These are phyloP conservation scores for Ceratocystis papillata DNA, from an alignment of 2,329 filamentous ascomycete genomes.

Conservation along the genomic window DNA sequence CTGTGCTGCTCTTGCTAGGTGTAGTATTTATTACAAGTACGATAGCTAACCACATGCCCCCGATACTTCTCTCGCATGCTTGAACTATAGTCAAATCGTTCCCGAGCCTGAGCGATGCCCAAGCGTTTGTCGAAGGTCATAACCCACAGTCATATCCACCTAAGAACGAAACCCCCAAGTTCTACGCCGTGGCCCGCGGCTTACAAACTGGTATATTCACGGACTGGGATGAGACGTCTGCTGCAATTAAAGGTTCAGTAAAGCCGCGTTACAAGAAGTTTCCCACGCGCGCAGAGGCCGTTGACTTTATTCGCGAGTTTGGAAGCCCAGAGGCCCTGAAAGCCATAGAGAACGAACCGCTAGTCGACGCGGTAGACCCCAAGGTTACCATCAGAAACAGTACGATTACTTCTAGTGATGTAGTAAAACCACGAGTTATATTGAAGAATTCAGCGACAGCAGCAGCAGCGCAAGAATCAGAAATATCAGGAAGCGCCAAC, in stretches of 20 bases:
- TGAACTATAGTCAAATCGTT: slow-evolving; percentile 64
- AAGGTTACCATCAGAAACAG: slow-evolving; percentile 18
- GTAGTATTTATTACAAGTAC: too few species aligned
- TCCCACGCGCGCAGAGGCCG: slow-evolving; percentile 56
- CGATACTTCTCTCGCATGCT: neutral
- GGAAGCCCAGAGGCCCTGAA: slow-evolving; percentile 38
- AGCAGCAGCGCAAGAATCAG: too few species aligned
- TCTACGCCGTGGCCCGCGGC: slow-evolving; percentile 53
- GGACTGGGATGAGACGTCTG: slow-evolving; percentile 57
- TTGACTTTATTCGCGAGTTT: slow-evolving; percentile 56
- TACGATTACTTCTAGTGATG: slow-evolving; percentile 9
- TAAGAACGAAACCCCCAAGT: slow-evolving; percentile 37
- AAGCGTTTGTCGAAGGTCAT: slow-evolving; percentile 59
- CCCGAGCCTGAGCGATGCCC: slow-evolving; percentile 59
- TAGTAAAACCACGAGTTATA: neutral
- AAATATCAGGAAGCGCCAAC: neutral
- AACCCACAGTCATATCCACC: slow-evolving; percentile 32
- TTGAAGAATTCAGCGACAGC: neutral
- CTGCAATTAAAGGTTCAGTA: slow-evolving; percentile 63
- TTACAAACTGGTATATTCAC: slow-evolving; percentile 48
- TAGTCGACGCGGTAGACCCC: slow-evolving; percentile 26
- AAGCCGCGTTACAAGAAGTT: slow-evolving; percentile 63
- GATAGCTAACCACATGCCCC: slow-evolving; percentile 32
- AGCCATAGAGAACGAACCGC: slow-evolving; percentile 32
- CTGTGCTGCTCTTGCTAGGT: slow-evolving; percentile 30